These are phyloP conservation scores for Mycena crocata DNA, from an alignment of 768 basidiomycete species.

Conservation along the genomic window DNA sequence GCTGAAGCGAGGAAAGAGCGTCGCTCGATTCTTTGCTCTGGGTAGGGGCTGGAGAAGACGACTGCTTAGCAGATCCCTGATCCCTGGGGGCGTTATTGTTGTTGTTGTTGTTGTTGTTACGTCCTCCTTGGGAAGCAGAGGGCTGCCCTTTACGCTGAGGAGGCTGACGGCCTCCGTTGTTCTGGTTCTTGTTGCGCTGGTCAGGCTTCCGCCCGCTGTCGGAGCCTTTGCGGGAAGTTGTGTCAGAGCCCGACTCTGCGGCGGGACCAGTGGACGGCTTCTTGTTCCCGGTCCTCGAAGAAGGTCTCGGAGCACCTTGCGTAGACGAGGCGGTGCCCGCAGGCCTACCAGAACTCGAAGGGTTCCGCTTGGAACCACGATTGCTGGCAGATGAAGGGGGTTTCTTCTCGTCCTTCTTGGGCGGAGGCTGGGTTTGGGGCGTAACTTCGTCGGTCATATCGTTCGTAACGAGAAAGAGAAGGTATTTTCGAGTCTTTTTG, in stretches of 20 bases:
- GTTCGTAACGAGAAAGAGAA: conserved; percentile 73
- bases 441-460: conserved; percentile 88
- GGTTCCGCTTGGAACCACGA: conserved; percentile 70
- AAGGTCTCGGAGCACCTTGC: conserved; percentile 65
- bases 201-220: conserved; percentile 69
- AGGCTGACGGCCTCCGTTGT: conserved; percentile 56
- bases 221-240: conserved; percentile 68
- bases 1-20: conserved; percentile 88
- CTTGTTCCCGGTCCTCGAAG: conserved; percentile 77
- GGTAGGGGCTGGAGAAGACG: conserved; percentile 58
- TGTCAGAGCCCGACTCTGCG: conserved; percentile 79
- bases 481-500: conserved; percentile 64
- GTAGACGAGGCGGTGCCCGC: conserved; percentile 51
- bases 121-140: conserved; percentile 68
- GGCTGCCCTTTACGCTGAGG: conserved; percentile 68
- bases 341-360: conserved; percentile 63
- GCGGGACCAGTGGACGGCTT: conserved; percentile 57
- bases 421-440: conserved; percentile 64
- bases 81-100: conserved; percentile 48
- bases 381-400: conserved; percentile 58
- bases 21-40: conserved; percentile 76
- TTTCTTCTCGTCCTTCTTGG: conserved; percentile 84
- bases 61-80: conserved; percentile 56
- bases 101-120: conserved; percentile 49
- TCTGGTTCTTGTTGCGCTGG: conserved; percentile 65